Conservation (phyloP, 495 filamentous ascomycete genomes). For the Aspergillus kassunensis region DNA sequence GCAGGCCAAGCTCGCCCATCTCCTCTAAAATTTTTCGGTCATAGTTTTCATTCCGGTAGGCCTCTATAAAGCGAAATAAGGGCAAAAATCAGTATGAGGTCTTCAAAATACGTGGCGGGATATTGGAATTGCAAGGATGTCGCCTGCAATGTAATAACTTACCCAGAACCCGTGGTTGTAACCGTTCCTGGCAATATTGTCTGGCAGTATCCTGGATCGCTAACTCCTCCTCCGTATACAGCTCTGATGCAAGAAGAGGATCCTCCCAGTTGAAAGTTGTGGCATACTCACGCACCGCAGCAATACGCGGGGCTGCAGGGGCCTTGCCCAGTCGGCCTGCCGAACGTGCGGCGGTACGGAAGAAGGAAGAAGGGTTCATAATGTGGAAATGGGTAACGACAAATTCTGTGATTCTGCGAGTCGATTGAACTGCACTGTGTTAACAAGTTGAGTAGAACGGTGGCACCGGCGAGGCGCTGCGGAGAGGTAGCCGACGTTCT, state of each 20-base stretch:
- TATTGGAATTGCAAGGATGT: background rate
- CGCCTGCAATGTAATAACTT: constrained; percentile 10
- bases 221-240: constrained; percentile 84
- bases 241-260: constrained; percentile 66
- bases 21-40: constrained; percentile 84
- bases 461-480: no score
- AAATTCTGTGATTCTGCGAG: no score
- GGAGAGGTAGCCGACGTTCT: background rate
- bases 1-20: constrained; percentile 91
- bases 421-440: background rate
- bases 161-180: constrained; percentile 87
- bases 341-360: constrained; percentile 36
- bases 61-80: constrained; percentile 53
- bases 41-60: constrained; percentile 91
- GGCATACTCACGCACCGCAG: constrained; percentile 39
- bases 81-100: background rate
- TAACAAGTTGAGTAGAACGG: background rate
- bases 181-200: constrained; percentile 84
- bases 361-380: constrained; percentile 37
- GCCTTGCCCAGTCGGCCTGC: constrained; percentile 11
- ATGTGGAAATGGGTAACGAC: constrained; percentile 14
- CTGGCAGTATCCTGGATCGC: constrained; percentile 85
- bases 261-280: constrained; percentile 88
- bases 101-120: background rate
- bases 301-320: constrained; percentile 5